A percentile compares a stretch with the other conserved stretches of the same genome.
These are phyloP conservation scores for Claviceps cyperi DNA, from an alignment of 2,329 filamentous ascomycete species.

Conservation along the genomic window DNA sequence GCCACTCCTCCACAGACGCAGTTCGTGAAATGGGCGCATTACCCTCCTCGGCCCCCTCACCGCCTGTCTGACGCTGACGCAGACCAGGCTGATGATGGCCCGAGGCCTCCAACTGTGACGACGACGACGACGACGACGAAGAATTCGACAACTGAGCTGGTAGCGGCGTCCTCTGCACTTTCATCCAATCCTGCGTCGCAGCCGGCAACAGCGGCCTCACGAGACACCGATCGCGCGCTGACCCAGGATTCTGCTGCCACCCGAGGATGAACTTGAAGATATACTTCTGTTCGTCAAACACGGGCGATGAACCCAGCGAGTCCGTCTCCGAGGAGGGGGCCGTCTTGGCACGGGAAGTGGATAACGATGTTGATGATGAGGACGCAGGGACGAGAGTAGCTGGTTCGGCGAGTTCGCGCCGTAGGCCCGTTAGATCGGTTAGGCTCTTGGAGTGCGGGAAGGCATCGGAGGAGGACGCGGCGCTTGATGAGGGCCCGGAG, in stretches of 20 bases:
- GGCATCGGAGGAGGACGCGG: not conserved
- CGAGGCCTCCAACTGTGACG: no score
- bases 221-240: constrained; percentile 47
- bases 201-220: constrained; percentile 53
- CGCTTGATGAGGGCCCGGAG: not conserved
- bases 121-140: no score
- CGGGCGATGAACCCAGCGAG: constrained; percentile 39
- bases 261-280: constrained; percentile 65
- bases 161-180: constrained; percentile 13
- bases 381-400: constrained; percentile 2
- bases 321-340: constrained; percentile 35
- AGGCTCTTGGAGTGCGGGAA: not conserved
- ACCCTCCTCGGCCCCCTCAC: not conserved
- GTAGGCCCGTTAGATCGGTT: not conserved
- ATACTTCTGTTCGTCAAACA: constrained; percentile 42
- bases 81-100: no score
- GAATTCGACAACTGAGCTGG: no score
- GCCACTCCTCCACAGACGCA: constrained; percentile 17
- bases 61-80: not conserved
- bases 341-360: constrained; percentile 11
- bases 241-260: constrained; percentile 41
- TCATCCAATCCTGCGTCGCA: constrained; percentile 52
- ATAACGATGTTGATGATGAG: no score
- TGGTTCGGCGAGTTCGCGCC: not conserved
- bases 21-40: constrained; percentile 10